Evolutionary conservation across 192 early-diverging fungal genomes (phyloP), one percentile per base, ranked within the genome.

Genomic region (Podila minutissima): DNA sequence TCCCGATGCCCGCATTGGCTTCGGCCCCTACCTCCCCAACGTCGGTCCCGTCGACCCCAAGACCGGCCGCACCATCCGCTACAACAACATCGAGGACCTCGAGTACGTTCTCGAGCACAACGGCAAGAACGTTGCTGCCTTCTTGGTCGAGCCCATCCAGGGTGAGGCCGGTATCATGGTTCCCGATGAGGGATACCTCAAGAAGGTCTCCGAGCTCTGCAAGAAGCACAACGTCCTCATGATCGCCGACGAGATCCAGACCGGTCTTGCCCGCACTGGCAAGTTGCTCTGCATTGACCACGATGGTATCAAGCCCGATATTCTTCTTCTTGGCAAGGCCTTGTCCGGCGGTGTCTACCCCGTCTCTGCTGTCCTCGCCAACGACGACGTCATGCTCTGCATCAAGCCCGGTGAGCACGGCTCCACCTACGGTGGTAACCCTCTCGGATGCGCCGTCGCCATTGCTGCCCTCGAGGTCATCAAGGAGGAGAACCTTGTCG

Each of bases 221-320:
- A 94, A 96, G 76, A 94, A 97, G 86, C 93, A 99, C 89, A 98
- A 98, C 73, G 97, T 98, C 32, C 86, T 99, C 69, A 93, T 99
- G 66, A 98, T 99, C 79, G 96, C 94, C 61, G 98, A 99, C 83
- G 98, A 99, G 86, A 96, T 99, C 81, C 98, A 99, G 85, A 97
- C 98, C 10, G 98, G 98, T 63, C 88, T 99, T 28, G 96, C 88
- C 5, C 92, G 98, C 71, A 98, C 97, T 13, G 97, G 98, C 35
- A 96, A 94, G 72, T 87, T 99, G 86, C 92, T 99, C 61, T 97
- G 97, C 55, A 89, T 94, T 55, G 96, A 99, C 77, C 94, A 97
- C 74, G 98, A 99, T 55, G 83, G 89, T 74, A 88, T 99, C 76
- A 95, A 92, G 65, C 93, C 97, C 33, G 98, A 99, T 75, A 91